A percentile compares a stretch with the other conserved stretches of the same genome.
Evolutionary conservation across 2,329 filamentous ascomycete genomes (phyloP).

Genomic region (Kalaharituber pfeilii): DNA sequence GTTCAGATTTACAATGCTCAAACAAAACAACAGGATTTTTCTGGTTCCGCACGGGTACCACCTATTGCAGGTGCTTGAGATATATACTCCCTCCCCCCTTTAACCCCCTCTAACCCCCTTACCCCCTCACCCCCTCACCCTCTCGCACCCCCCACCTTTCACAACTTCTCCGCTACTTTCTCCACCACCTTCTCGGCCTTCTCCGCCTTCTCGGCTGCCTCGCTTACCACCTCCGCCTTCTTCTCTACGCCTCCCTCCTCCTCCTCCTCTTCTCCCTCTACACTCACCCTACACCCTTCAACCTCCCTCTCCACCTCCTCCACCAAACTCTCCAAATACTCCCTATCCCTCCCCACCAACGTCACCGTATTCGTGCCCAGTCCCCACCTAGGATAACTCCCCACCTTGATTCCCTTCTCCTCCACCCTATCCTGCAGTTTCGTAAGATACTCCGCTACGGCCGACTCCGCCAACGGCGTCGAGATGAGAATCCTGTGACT

Average conservation of each 20-base stretch:
- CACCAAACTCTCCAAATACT: constrained; percentile 61
- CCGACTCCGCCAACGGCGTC: constrained; percentile 74
- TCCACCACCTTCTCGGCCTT: background rate
- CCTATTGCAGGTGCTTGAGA: too few relatives aligned
- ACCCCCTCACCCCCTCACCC: background rate
- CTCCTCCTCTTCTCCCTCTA: constrained; percentile 55
- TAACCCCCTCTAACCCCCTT: background rate
- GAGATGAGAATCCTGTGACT: constrained; percentile 64
- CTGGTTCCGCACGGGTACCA: too few relatives aligned
- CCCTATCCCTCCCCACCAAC: constrained; percentile 57
- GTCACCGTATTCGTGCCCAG: constrained; percentile 80
- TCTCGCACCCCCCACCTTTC: background rate
- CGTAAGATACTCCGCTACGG: constrained; percentile 66
- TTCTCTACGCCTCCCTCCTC: constrained; percentile 23
- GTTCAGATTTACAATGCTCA: too few relatives aligned
- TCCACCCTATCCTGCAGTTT: constrained; percentile 57
- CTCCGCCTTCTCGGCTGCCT: background rate
- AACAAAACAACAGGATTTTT: too few relatives aligned
- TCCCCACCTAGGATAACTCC: constrained; percentile 86
- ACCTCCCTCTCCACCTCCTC: constrained; percentile 61
- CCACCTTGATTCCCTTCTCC: constrained; percentile 70
- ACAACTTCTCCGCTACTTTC: background rate
- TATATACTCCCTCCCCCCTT: too few relatives aligned
- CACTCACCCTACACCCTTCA: constrained; percentile 48
- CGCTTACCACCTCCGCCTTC: background rate